Evolutionary conservation across 2,329 filamentous ascomycete species (phyloP), one percentile per base, ranked within the genome.

Genomic region (Drechmeria coniospora): DNA sequence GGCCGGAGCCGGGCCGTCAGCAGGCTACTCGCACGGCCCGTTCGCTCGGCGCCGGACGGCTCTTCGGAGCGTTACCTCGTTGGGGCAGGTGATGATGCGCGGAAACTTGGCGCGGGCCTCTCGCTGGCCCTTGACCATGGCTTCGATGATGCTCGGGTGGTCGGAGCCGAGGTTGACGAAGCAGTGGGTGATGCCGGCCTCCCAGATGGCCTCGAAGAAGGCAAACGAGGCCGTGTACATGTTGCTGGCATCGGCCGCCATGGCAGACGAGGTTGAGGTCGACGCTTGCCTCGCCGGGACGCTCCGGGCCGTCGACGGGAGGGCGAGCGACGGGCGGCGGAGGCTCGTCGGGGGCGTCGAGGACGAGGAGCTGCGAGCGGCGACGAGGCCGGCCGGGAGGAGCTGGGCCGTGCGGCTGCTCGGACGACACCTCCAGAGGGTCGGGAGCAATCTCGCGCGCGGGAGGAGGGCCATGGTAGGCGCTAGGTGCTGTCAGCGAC

Each of bases 151-250:
- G 24, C 72, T 74, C 2, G 79, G 79, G 44, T 86, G 74, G 40
- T 79, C 74, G 15, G 68, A 74, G n/a, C 74, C 74, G 17, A 79
- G 57, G 43, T 79, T 79, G 32, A 77, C 73, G 30, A 63, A 63
- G 51, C 65, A 65, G 45, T 74, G 63, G 20, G 63, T 63, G 23
- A 74, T 57, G 12, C 68, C 68, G 23, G 67, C 68, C 48, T 82
- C 76, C 74, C 74, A 82, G 26, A 86, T 56, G 18, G 78, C 76
- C 58, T 87, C 80, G 38, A 87, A 84, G 51, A 87, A 84, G 49
- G 79, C 80, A 43, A 75, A 80, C 0, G 79, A 82, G 9, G 80
- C 71, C 7, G 80, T 86, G 47, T 86, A 79, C 58, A 63, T 63
- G 13, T 50, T 49, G 33, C 43, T 35, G 12, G 36, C 39, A 12